These are phyloP conservation scores for Podospora australis DNA, from an alignment of 495 filamentous ascomycete species.

Conservation along the genomic window DNA sequence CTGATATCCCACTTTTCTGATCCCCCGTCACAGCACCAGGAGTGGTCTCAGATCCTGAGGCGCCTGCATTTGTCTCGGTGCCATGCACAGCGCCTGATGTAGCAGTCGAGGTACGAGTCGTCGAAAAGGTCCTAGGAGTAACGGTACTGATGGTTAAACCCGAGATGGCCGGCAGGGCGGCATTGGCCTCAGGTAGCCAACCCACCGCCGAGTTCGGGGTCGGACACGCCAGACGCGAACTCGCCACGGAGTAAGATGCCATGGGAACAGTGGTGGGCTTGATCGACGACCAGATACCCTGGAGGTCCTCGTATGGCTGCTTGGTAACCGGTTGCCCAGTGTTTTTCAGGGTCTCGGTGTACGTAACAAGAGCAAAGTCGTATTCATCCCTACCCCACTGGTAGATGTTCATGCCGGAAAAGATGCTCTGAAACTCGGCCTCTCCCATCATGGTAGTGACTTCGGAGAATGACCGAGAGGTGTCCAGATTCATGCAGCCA, in stretches of 20 bases:
- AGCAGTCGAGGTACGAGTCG: not conserved
- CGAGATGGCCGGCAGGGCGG: slow-evolving; percentile 3
- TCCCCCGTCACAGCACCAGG: not conserved
- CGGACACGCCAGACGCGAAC: slow-evolving; percentile 1
- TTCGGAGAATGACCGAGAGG: not conserved
- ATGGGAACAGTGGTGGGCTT: no score
- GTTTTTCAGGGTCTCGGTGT: no score
- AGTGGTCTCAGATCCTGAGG: not conserved
- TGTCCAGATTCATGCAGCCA: slow-evolving; percentile 50
- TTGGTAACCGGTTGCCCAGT: no score
- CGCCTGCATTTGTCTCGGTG: not conserved
- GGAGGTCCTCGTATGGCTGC: no score
- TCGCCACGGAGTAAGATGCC: no score
- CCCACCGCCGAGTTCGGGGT: not conserved
- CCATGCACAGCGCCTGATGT: not conserved
- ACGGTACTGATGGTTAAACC: slow-evolving; percentile 5
- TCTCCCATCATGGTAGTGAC: not conserved
- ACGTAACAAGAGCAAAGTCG: slow-evolving; percentile 57
- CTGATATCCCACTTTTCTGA: not conserved
- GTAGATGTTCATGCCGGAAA: slow-evolving; percentile 67
- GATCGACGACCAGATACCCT: no score
- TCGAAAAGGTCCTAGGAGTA: not conserved
- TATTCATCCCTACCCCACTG: slow-evolving; percentile 70
- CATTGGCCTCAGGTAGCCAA: slow-evolving; percentile 5
- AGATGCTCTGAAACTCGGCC: slow-evolving; percentile 27